A percentile compares a stretch with the other conserved stretches of the same genome.
phyloP scores from a whole-genome alignment of 306 rosid species.

The Fragaria nilgerrensis region DNA sequence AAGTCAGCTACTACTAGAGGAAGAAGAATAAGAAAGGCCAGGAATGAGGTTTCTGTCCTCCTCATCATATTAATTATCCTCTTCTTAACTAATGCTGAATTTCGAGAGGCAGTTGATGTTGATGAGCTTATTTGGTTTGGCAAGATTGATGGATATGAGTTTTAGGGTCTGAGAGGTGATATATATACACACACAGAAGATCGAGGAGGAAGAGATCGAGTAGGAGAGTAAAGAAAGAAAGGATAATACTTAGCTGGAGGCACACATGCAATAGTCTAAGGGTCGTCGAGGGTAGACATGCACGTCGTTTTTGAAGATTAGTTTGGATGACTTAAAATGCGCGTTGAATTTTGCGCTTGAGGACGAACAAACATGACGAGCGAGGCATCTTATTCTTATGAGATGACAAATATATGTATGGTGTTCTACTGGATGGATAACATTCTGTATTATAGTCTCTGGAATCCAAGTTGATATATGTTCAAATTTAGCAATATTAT shows the following conservation, averaged over 20 bases:
- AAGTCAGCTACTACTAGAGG: slow-evolving; percentile 40
- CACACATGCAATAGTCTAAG: neutral
- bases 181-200: neutral
- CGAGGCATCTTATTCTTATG: neutral
- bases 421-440: neutral
- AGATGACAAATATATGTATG: neutral
- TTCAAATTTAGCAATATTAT: too few species aligned
- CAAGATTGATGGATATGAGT: neutral
- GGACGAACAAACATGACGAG: neutral
- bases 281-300: neutral
- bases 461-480: too few species aligned
- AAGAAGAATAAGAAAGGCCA: slow-evolving; percentile 11
- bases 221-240: neutral
- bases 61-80: neutral
- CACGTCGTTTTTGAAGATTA: neutral
- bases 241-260: neutral
- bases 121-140: neutral
- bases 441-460: too few species aligned
- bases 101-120: neutral
- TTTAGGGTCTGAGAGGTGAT: neutral
- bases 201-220: neutral
- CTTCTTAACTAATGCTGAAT: neutral
- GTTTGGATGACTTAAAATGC: neutral
- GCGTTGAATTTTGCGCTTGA: neutral
- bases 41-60: slow-evolving; percentile 12